phyloP scores from a whole-genome alignment of 768 basidiomycete species.

The Rhizopogon salebrosus region DNA sequence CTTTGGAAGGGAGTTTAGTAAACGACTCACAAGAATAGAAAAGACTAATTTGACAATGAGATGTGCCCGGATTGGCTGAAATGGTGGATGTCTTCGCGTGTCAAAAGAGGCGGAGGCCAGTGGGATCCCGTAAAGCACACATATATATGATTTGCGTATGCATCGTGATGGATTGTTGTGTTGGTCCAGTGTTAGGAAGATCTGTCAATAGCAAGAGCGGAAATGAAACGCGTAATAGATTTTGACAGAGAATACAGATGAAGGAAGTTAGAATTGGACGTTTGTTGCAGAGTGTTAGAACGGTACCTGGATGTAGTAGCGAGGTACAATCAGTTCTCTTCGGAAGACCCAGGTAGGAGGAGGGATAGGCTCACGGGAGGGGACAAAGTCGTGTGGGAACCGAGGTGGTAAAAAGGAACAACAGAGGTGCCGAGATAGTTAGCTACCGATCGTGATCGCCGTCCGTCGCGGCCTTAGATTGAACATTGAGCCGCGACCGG shows the following conservation, averaged over 20 bases:
- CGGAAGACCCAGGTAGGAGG: too few relatives aligned
- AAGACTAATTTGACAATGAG: too few relatives aligned
- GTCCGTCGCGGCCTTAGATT: slow-evolving; percentile 1
- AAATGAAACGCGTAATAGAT: not conserved
- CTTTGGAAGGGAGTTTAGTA: too few relatives aligned
- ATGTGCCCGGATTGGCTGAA: too few relatives aligned
- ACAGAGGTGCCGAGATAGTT: not conserved
- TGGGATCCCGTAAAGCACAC: not conserved
- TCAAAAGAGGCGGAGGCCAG: too few relatives aligned
- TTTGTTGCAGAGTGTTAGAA: not conserved
- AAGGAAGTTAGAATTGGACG: not conserved
- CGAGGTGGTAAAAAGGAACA: not conserved
- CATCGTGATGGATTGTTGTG: too few relatives aligned
- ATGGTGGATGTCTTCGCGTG: too few relatives aligned
- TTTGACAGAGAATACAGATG: not conserved
- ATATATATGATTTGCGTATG: too few relatives aligned
- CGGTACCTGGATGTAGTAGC: not conserved
- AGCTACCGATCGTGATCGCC: slow-evolving; percentile 2
- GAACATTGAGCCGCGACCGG: slow-evolving; percentile 1
- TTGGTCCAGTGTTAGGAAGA: too few relatives aligned
- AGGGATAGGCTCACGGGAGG: not conserved
- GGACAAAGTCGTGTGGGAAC: not conserved
- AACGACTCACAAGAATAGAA: too few relatives aligned
- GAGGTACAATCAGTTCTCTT: not conserved
- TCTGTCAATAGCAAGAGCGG: not conserved